Base-by-base conservation (phyloP, 2,329 filamentous ascomycete genomes). In the Arachnomyces sp. region DNA sequence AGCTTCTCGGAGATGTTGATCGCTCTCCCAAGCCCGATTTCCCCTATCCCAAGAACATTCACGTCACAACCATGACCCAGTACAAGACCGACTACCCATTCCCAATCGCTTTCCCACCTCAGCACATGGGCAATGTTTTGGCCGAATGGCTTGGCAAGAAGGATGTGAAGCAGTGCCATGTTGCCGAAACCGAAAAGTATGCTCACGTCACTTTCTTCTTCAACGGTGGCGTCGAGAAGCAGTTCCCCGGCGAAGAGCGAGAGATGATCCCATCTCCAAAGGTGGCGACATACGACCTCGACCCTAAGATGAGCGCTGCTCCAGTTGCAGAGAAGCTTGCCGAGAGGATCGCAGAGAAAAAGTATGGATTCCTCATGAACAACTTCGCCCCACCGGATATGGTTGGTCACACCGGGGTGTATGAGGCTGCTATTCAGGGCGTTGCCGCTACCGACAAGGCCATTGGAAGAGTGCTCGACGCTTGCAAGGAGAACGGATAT, bases 181-280 rank as follows among this genome's bases (percentile, higher is more conserved):
- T 96, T 52, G 92, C 92, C 42, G 92, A 98, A 77, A 98, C 92
- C 2, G 92, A 98, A 68, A 98, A 98, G 74, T 98, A 98, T 66
- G 92, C 92, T 28, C 92, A 98, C 71, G 92, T 98, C 49, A 96
- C 92, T 42, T 96, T 96, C 78, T 96, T 96, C 78, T 96, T 96
- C 82, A 98, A 98, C 71, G 92, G 92, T 43, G 92, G 92, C 60
- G 86, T 95, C 39, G 92, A 98, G 73, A 94, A 95, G 73, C 85
- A 86, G 48, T 98, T 95, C 69, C 80, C 84, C 39, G 82, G 88
- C 35, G 92, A 98, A 71, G 80, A 82, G 47, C 86, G 92, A 51
- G 92, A 98, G 57, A 84, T 95, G 73, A 89, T 98, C 34, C 82
- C 88, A 36, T 95, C 87, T 36, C 94, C 94, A 66, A 90, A 84